Base-by-base conservation (phyloP, 352 stramenopile genomes). In the Globisporangium uncinulatum region DNA sequence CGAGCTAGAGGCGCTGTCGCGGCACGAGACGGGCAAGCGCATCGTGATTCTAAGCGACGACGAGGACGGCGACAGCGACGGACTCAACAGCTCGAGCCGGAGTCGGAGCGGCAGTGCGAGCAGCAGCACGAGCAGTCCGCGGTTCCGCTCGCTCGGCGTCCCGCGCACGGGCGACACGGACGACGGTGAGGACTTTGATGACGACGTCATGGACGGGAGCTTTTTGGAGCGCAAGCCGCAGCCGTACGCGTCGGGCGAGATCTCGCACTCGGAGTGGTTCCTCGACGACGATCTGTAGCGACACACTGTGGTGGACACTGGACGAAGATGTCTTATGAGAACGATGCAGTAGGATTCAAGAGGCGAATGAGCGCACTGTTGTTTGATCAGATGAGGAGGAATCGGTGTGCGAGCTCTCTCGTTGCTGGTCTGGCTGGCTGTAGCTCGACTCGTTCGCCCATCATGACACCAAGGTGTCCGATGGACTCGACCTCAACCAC, bases 251-350 rank as follows among this genome's bases (percentile, higher is more conserved):
- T 71, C 69, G 6, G 73, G 71, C 19, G 69, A 53, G 37, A 57
- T 83, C 9, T 75, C 73, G 4, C 73, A 83, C 60, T 63, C 62
- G 2, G 71, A 83, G 57, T 83, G 73, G 73, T 83, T 83, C 64
- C 57, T 68, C 13, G 43, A 62, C 15, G 56, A 65, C 19, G 59
- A 51, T 13, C 34, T 65, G 39, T 62, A 59, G 56, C 44, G 9
- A 1, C 4, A 20, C 34, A 2, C 24, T 29, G 13, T 4, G 17
- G 4, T 21, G 10, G 17, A 9, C 15, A 34, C 45, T n/a, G 34
- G 10, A 39, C 34, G 34, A 39, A 39, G 24, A 29, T 29, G 24
- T 29, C 24, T 13, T 39, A 8, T 13, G 34, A 39, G 34, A 39
- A 39, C 34, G 34, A 39, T 13, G 10, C 19, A 39, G 34, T 3